Conservation (phyloP, 176 grass and related monocot genomes). For the Alopecurus myosuroides region DNA sequence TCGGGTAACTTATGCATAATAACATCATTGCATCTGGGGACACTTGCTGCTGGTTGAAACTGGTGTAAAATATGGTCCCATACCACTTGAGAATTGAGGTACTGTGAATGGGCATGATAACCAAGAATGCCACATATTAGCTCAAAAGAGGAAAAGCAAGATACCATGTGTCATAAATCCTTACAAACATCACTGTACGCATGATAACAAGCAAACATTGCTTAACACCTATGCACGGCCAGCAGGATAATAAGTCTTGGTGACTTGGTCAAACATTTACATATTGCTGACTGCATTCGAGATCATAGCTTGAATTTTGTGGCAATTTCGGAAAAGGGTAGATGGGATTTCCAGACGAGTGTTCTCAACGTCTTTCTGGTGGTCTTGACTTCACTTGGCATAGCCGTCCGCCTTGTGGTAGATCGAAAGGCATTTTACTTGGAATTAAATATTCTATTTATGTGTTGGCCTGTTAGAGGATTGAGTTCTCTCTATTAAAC, state of each 20-base stretch:
- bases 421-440: no score
- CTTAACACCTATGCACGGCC: not conserved
- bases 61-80: not conserved
- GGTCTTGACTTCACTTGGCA: no score
- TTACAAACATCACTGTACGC: not conserved
- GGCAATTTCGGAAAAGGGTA: no score
- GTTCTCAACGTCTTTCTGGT: no score
- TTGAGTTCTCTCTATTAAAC: no score
- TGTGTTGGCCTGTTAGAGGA: no score
- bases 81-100: not conserved
- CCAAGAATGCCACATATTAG: not conserved
- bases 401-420: no score
- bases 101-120: not conserved
- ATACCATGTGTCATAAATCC: not conserved
- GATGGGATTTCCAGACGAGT: no score
- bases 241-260: not conserved
- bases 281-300: no score
- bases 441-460: no score
- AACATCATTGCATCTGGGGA: not conserved
- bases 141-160: not conserved
- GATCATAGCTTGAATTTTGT: no score
- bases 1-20: not conserved
- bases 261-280: no score
- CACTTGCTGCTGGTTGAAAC: not conserved
- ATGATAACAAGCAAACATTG: not conserved